Percentiles rank a stretch among this genome's conserved stretches.
Conservation (phyloP, 202 grass and related monocot genomes). For the Eragrostis tef region DNA sequence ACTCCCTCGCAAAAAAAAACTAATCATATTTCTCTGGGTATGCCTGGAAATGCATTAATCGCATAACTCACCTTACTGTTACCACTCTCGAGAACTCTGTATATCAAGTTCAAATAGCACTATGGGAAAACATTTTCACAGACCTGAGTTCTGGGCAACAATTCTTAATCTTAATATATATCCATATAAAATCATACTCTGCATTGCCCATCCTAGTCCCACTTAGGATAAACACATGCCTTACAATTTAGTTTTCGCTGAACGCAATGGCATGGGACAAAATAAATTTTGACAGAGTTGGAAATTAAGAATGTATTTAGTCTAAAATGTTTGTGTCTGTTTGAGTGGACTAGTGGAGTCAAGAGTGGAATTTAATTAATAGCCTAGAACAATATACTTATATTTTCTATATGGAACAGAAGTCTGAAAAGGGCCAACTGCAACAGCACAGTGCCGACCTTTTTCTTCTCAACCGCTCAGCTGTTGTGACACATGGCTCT, state of each 20-base stretch:
- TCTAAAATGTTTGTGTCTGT: constrained; percentile 21
- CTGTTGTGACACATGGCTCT: constrained; percentile 34
- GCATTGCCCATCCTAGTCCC: too few relatives aligned
- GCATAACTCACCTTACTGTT: too few relatives aligned
- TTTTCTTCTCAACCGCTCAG: constrained; percentile 28
- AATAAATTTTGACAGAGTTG: not conserved
- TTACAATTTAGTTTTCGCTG: not conserved
- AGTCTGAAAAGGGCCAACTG: constrained; percentile 13
- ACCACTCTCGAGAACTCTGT: too few relatives aligned
- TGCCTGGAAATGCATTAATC: too few relatives aligned
- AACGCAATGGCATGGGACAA: not conserved
- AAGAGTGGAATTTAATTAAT: constrained; percentile 2
- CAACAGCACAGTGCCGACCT: not conserved
- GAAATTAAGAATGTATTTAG: not conserved
- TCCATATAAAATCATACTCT: too few relatives aligned
- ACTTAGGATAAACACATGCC: too few relatives aligned
- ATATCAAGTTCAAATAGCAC: too few relatives aligned
- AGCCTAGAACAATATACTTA: not conserved
- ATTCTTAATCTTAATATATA: too few relatives aligned
- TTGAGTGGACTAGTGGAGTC: not conserved
- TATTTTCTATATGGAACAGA: not conserved
- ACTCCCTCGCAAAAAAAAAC: too few relatives aligned
- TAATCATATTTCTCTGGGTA: too few relatives aligned
- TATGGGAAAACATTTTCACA: too few relatives aligned
- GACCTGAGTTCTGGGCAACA: too few relatives aligned